A percentile compares a stretch with the other conserved stretches of the same genome.
These are phyloP conservation scores for Haberlea rhodopensis DNA, from an alignment of 257 asterid genomes.

Conservation along the genomic window DNA sequence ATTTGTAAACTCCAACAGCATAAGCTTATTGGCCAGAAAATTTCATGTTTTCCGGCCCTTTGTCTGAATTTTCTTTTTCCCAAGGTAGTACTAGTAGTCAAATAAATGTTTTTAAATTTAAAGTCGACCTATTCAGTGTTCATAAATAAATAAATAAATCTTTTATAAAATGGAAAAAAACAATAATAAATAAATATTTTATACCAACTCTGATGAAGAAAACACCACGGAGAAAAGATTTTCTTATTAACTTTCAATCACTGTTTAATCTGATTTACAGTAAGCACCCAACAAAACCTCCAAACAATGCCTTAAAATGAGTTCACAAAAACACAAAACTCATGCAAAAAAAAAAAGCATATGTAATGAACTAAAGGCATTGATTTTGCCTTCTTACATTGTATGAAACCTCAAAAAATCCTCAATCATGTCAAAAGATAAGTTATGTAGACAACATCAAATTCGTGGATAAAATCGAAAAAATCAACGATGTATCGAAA, in stretches of 20 bases:
- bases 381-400: background rate
- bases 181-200: no score
- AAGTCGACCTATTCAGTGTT: background rate
- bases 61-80: slow-evolving; percentile 2
- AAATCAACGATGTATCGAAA: background rate
- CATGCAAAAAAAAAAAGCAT: background rate
- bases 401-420: background rate
- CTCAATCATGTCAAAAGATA: background rate
- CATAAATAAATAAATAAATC: no score
- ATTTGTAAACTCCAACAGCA: no score
- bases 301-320: background rate
- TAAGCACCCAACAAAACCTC: background rate
- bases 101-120: background rate
- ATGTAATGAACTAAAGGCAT: background rate
- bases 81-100: slow-evolving; percentile 18
- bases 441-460: background rate
- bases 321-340: background rate
- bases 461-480: slow-evolving; percentile 15
- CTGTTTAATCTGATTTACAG: background rate
- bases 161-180: no score
- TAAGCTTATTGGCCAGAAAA: background rate
- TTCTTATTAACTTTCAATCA: background rate
- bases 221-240: no score
- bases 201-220: background rate
- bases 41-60: slow-evolving; percentile 28